Conservation (phyloP, 2,329 filamentous ascomycete genomes). For the Penicillium sumatraense region DNA sequence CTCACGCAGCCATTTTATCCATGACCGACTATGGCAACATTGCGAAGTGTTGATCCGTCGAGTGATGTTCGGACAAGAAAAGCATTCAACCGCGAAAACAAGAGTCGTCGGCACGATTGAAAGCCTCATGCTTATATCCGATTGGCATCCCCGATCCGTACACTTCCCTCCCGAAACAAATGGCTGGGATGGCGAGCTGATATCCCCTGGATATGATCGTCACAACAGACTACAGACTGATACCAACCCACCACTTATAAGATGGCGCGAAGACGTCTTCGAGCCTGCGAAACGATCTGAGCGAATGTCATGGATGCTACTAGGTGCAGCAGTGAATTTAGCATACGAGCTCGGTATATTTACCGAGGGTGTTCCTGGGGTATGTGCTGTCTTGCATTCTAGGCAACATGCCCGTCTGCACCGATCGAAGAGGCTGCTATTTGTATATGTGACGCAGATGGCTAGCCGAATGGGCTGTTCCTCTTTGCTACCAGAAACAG, state of each 20-base stretch:
- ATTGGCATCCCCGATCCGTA: constrained; percentile 61
- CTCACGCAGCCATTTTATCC: constrained; percentile 58
- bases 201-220: constrained; percentile 24
- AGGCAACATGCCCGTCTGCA: not conserved
- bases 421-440: not conserved
- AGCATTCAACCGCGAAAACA: constrained; percentile 53
- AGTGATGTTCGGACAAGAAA: constrained; percentile 60
- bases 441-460: not conserved
- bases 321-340: not conserved
- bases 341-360: constrained; percentile 2
- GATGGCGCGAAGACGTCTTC: constrained; percentile 3
- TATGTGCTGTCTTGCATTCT: not conserved
- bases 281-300: not conserved
- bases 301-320: not conserved
- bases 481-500: not conserved
- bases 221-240: not conserved
- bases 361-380: not conserved
- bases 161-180: constrained; percentile 59
- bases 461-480: constrained; percentile 2
- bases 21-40: constrained; percentile 59
- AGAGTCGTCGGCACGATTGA: constrained; percentile 59
- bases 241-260: not conserved
- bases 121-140: constrained; percentile 57
- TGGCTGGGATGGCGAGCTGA: constrained; percentile 59
- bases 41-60: constrained; percentile 59